Evolutionary conservation across 805 yeast species (phyloP).

Genomic region (Metschnikowia hibisci): DNA sequence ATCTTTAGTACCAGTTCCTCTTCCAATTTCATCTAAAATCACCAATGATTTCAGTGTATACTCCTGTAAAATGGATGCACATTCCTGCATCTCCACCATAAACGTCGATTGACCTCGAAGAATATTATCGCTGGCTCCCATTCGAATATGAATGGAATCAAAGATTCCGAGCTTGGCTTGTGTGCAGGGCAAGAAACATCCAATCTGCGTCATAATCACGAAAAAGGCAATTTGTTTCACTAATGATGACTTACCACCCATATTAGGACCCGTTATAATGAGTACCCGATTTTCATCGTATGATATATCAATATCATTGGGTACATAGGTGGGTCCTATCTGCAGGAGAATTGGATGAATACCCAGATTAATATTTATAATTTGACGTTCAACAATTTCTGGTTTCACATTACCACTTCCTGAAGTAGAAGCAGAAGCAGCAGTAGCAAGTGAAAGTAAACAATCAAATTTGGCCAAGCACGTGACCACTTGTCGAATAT

Average conservation of each 20-base stretch:
- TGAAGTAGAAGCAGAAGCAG: too few relatives aligned
- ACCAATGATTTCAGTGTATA: conserved; percentile 59
- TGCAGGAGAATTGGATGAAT: conserved; percentile 67
- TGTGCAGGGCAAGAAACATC: conserved; percentile 70
- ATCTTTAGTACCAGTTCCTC: conserved; percentile 72
- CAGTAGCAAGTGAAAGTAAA: conserved; percentile 14
- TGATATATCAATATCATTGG: conserved; percentile 59
- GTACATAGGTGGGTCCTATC: conserved; percentile 47
- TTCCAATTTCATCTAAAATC: conserved; percentile 70
- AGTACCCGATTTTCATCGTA: conserved; percentile 46
- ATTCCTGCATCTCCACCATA: conserved; percentile 70
- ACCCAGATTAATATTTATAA: conserved; percentile 51
- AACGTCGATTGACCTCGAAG: conserved; percentile 78
- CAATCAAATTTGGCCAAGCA: conserved; percentile 17
- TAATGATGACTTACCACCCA: conserved; percentile 84
- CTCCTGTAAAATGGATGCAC: conserved; percentile 49
- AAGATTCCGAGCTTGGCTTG: conserved; percentile 60
- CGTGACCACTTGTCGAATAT: conserved; percentile 20
- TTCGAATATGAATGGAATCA: conserved; percentile 73
- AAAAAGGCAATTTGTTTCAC: conserved; percentile 70
- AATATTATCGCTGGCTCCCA: conserved; percentile 83
- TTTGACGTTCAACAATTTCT: conserved; percentile 36
- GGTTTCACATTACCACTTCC: conserved; percentile 5
- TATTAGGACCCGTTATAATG: conserved; percentile 80
- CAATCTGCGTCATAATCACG: conserved; percentile 72